Evolutionary conservation across 1,284 basidiomycete species (phyloP).

Genomic region (Heterobasidion irregulare): DNA sequence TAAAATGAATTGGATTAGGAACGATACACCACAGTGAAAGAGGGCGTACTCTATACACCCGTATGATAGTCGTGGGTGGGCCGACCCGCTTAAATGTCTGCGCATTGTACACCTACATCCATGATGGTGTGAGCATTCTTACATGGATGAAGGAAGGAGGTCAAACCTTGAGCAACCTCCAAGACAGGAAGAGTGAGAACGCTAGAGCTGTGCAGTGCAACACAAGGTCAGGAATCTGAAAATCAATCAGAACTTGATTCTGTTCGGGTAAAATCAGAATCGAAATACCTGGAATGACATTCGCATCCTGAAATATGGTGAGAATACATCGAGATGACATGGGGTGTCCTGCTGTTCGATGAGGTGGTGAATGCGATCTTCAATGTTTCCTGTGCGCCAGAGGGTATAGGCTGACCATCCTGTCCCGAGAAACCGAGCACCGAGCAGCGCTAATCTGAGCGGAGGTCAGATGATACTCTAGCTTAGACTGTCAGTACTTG

Average conservation of each 20-base stretch:
- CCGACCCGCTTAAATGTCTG: slow-evolving; percentile 47
- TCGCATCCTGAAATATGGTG: slow-evolving; percentile 32
- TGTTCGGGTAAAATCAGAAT: neutral
- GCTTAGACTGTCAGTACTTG: slow-evolving; percentile 27
- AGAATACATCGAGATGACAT: slow-evolving; percentile 39
- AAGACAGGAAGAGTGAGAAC: slow-evolving; percentile 35
- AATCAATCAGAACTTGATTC: slow-evolving; percentile 16
- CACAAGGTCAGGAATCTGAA: slow-evolving; percentile 40
- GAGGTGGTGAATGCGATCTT: slow-evolving; percentile 24
- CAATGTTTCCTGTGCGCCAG: slow-evolving; percentile 33
- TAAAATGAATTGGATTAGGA: slow-evolving; percentile 29
- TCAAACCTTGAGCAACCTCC: slow-evolving; percentile 35
- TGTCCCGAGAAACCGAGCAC: slow-evolving; percentile 36
- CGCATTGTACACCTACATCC: slow-evolving; percentile 30
- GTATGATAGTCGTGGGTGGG: slow-evolving; percentile 38
- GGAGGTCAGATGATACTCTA: slow-evolving; percentile 12
- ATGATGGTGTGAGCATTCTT: neutral
- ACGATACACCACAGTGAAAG: neutral
- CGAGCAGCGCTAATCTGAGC: slow-evolving; percentile 37
- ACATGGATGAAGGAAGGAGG: neutral
- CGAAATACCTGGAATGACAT: slow-evolving; percentile 31
- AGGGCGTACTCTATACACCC: slow-evolving; percentile 37
- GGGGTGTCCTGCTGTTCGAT: slow-evolving; percentile 32
- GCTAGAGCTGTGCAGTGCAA: slow-evolving; percentile 35
- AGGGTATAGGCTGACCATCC: slow-evolving; percentile 44